Percentiles rank a stretch among this genome's conserved stretches.
Evolutionary conservation across 108 stramenopile genomes (phyloP).

Genomic region (Aurantiochytrium sp.): DNA sequence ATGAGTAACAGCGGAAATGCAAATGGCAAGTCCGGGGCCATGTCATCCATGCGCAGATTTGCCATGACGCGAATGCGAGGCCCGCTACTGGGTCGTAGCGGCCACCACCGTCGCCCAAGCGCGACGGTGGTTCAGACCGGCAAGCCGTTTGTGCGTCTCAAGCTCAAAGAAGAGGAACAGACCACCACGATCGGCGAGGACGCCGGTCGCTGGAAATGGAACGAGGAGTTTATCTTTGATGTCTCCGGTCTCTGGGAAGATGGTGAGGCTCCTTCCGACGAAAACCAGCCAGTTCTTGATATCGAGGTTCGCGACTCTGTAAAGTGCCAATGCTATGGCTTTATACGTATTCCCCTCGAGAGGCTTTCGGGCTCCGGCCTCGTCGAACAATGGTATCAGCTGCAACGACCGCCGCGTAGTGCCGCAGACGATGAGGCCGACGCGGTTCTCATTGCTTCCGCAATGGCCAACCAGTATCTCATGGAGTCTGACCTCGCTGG

Average conservation of each 20-base stretch:
- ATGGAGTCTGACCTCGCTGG: not conserved
- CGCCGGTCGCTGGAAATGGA: not conserved
- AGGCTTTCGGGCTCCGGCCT: not conserved
- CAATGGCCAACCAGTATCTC: not conserved
- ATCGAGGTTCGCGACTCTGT: not conserved
- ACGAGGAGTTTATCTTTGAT: constrained; percentile 16
- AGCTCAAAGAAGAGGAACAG: not conserved
- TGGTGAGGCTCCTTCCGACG: not conserved
- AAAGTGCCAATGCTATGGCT: not conserved
- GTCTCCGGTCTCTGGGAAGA: not conserved
- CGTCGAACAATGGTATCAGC: constrained; percentile 13
- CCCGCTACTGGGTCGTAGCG: not conserved
- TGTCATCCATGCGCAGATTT: not conserved
- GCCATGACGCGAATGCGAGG: not conserved
- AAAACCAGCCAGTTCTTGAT: not conserved
- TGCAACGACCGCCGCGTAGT: not conserved
- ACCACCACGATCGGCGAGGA: not conserved
- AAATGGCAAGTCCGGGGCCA: not conserved
- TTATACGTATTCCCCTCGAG: not conserved
- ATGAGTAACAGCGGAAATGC: not conserved
- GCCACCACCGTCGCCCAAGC: not conserved
- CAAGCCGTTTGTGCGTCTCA: not conserved
- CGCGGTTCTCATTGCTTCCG: not conserved
- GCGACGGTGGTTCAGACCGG: not conserved
- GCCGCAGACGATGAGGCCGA: not conserved